These are phyloP conservation scores for Scorias spongiosa DNA, from an alignment of 2,329 filamentous ascomycete genomes.

Conservation along the genomic window DNA sequence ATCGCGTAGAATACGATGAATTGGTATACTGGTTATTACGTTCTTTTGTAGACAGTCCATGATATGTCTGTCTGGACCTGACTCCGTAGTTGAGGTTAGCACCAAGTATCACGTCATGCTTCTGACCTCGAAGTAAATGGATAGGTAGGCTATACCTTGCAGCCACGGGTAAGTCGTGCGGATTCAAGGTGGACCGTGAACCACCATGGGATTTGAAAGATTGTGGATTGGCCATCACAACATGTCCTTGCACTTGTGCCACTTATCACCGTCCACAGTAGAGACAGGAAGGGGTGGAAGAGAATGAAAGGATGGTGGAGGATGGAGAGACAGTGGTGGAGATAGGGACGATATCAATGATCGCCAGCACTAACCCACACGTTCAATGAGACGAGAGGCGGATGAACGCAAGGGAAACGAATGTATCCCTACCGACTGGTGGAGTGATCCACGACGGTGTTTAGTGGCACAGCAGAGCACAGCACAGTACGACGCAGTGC, in stretches of 20 bases:
- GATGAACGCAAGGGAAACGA: not conserved
- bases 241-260: too few relatives aligned
- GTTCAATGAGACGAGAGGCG: not conserved
- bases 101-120: too few relatives aligned
- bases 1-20: too few relatives aligned
- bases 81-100: too few relatives aligned
- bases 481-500: not conserved
- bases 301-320: not conserved
- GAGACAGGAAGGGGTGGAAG: not conserved
- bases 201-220: conserved; percentile 4
- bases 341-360: not conserved
- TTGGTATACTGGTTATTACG: too few relatives aligned
- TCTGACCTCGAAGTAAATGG: too few relatives aligned
- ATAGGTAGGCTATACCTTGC: too few relatives aligned
- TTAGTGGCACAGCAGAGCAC: not conserved
- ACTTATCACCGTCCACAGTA: not conserved
- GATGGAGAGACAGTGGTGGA: not conserved
- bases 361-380: not conserved
- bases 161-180: too few relatives aligned
- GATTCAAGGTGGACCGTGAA: too few relatives aligned
- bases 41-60: too few relatives aligned
- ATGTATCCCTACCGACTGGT: not conserved
- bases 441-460: not conserved
- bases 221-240: not conserved
- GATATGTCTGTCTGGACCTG: too few relatives aligned